phyloP scores from a whole-genome alignment of 2,329 filamentous ascomycete species.

The Rachicladosporium sp. region DNA sequence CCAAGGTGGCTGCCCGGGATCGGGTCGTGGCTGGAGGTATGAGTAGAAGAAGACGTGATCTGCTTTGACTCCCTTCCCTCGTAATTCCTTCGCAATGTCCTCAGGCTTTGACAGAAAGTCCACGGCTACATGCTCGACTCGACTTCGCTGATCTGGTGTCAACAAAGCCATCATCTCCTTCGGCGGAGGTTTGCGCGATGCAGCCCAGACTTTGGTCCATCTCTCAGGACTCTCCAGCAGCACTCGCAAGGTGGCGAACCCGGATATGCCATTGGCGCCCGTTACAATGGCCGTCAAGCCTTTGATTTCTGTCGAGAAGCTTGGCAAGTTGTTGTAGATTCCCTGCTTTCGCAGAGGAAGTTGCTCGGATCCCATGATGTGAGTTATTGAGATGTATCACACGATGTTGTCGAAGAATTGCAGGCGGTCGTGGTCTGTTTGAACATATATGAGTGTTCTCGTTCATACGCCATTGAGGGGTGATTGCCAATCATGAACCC shows the following conservation, averaged over 20 bases:
- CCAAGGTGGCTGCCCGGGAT: constrained; percentile 35
- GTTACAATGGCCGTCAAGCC: constrained; percentile 40
- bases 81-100: constrained; percentile 25
- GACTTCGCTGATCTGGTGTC: constrained; percentile 17
- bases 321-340: constrained; percentile 40
- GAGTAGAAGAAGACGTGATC: constrained; percentile 43
- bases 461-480: too few relatives aligned
- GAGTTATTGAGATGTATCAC: too few relatives aligned
- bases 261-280: constrained; percentile 43
- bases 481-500: too few relatives aligned
- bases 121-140: constrained; percentile 19
- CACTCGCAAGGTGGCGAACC: constrained; percentile 39
- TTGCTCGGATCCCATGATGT: constrained; percentile 16
- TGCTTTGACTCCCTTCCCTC: constrained; percentile 21
- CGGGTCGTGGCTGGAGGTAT: constrained; percentile 39
- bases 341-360: constrained; percentile 21
- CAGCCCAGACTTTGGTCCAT: constrained; percentile 41
- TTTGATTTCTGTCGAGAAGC: constrained; percentile 30
- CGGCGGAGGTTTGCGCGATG: constrained; percentile 36
- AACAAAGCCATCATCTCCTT: constrained; percentile 23
- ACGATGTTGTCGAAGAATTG: too few relatives aligned
- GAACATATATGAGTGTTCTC: too few relatives aligned
- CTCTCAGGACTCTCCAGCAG: constrained; percentile 34
- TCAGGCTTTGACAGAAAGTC: constrained; percentile 27
- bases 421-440: too few relatives aligned